A percentile compares a stretch with the other conserved stretches of the same genome.
phyloP scores from a whole-genome alignment of 768 basidiomycete species.

The Brasilioporus rufonigricans region DNA sequence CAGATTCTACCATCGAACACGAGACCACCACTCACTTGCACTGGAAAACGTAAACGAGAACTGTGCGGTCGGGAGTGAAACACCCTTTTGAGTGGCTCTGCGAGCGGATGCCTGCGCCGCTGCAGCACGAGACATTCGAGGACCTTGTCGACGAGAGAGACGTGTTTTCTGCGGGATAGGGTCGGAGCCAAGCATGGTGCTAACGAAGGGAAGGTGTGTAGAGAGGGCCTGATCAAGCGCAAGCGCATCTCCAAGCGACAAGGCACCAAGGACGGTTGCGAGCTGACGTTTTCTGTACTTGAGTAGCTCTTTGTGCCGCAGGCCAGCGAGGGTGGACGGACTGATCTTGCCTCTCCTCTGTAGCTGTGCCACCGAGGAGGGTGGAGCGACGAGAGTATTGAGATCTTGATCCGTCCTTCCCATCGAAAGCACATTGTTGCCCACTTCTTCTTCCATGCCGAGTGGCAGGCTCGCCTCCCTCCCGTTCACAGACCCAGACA shows the following conservation, averaged over 20 bases:
- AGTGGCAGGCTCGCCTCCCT: slow-evolving; percentile 42
- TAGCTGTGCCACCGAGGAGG: slow-evolving; percentile 19
- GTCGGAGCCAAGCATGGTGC: slow-evolving; percentile 36
- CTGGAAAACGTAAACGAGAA: slow-evolving; percentile 65
- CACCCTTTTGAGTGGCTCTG: slow-evolving; percentile 22
- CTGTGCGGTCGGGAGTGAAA: slow-evolving; percentile 47
- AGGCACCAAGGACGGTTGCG: slow-evolving; percentile 62
- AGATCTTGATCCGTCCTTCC: slow-evolving; percentile 25
- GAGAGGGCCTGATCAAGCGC: slow-evolving; percentile 79
- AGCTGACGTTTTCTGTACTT: slow-evolving; percentile 69
- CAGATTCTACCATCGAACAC: slow-evolving; percentile 24
- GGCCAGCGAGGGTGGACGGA: slow-evolving; percentile 61
- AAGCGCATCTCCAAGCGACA: slow-evolving; percentile 65
- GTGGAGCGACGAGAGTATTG: slow-evolving; percentile 18
- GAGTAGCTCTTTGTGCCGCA: slow-evolving; percentile 75
- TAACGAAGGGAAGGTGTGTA: slow-evolving; percentile 33
- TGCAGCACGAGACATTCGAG: slow-evolving; percentile 49
- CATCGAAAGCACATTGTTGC: slow-evolving; percentile 27
- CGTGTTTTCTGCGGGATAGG: slow-evolving; percentile 40
- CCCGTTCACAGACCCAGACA: slow-evolving; percentile 39
- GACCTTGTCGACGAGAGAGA: slow-evolving; percentile 52
- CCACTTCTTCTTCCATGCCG: slow-evolving; percentile 42
- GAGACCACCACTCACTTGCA: slow-evolving; percentile 61
- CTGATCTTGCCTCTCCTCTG: slow-evolving; percentile 47
- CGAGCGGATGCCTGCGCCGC: slow-evolving; percentile 18